A percentile compares a stretch with the other conserved stretches of the same genome.
Evolutionary conservation across 495 filamentous ascomycete genomes (phyloP).

Genomic region (Extremus antarcticus): DNA sequence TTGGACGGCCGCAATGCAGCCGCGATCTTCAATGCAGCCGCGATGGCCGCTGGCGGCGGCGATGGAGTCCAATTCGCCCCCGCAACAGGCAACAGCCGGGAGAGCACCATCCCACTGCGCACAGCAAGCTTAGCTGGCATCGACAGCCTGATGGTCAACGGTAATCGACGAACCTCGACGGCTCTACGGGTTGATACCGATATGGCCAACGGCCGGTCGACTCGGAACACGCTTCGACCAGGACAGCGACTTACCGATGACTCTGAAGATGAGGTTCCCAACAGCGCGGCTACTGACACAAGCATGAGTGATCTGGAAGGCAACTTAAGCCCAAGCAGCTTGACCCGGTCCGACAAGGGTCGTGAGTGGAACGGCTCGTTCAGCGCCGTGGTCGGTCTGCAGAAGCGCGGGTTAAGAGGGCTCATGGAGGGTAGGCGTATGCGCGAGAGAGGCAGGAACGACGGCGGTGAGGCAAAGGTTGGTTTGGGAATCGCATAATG

Average conservation of each 20-base stretch:
- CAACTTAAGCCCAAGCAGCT: background rate
- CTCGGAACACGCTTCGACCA: slow-evolving; percentile 9
- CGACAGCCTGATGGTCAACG: slow-evolving; percentile 10
- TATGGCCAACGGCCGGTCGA: slow-evolving; percentile 17
- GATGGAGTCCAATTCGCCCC: slow-evolving; percentile 40
- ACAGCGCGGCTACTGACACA: slow-evolving; percentile 13
- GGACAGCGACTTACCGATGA: slow-evolving; percentile 21
- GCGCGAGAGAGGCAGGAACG: slow-evolving; percentile 51
- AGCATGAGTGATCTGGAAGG: slow-evolving; percentile 22
- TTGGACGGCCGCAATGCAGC: slow-evolving; percentile 90
- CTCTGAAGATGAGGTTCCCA: slow-evolving; percentile 17
- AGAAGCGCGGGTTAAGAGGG: slow-evolving; percentile 84
- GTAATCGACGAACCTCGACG: slow-evolving; percentile 11
- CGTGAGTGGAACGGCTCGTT: slow-evolving; percentile 70
- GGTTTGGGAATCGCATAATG: slow-evolving; percentile 20
- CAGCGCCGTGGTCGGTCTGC: slow-evolving; percentile 88
- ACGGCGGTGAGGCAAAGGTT: slow-evolving; percentile 20
- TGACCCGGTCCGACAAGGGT: slow-evolving; percentile 5
- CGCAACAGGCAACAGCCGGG: slow-evolving; percentile 3
- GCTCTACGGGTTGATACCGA: slow-evolving; percentile 31
- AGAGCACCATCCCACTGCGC: slow-evolving; percentile 9
- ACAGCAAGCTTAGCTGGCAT: slow-evolving; percentile 14
- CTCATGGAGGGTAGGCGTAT: slow-evolving; percentile 91
- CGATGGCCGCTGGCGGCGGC: slow-evolving; percentile 94
- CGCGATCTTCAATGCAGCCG: slow-evolving; percentile 94